Evolutionary conservation across 768 basidiomycete species (phyloP).

Genomic region (Kwoniella sp.): DNA sequence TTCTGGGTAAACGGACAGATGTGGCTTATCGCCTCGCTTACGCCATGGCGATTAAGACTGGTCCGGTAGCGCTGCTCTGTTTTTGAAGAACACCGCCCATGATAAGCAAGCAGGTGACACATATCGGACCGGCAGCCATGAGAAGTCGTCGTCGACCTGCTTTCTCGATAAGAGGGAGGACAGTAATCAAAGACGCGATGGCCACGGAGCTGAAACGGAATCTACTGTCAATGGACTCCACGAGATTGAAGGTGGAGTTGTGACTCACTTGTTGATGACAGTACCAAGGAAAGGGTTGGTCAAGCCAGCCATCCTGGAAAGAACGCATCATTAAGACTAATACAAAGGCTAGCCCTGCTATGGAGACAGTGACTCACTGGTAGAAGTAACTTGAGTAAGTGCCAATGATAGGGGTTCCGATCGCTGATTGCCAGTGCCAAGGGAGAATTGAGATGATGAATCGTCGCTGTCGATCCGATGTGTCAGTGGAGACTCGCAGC

Average conservation of each 20-base stretch:
- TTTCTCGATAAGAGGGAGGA: not conserved
- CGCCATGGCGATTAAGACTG: not conserved
- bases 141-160: not conserved
- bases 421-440: not conserved
- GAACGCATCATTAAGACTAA: not conserved
- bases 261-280: not conserved
- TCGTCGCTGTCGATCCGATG: not conserved
- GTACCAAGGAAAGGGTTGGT: constrained; percentile 1
- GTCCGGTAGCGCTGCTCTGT: not conserved
- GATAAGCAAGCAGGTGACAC: not conserved
- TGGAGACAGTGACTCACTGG: not conserved
- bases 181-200: not conserved
- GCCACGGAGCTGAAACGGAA: too few relatives aligned
- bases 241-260: too few relatives aligned
- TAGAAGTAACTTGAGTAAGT: constrained; percentile 2
- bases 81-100: not conserved
- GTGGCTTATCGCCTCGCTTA: too few relatives aligned
- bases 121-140: not conserved
- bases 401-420: not conserved
- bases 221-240: too few relatives aligned
- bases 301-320: not conserved
- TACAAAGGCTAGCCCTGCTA: not conserved
- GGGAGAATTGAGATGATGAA: constrained; percentile 1
- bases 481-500: not conserved
- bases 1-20: too few relatives aligned